Conservation (phyloP, 257 asterid genomes). For the Knoxia roxburghii region DNA sequence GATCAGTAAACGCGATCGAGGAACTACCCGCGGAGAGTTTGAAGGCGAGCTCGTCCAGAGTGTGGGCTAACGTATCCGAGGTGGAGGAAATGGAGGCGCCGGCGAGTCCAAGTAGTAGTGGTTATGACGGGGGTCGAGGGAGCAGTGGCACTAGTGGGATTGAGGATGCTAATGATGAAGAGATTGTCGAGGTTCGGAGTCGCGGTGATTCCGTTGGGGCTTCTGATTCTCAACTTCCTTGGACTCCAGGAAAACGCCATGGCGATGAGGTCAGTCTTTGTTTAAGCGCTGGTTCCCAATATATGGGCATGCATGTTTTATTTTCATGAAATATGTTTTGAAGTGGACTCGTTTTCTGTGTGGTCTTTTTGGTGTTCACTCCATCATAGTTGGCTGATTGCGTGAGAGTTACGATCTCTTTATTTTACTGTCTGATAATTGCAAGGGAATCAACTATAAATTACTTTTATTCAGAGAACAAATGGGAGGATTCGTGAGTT, state of each 20-base stretch:
- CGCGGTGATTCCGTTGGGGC: slow-evolving; percentile 28
- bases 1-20: slow-evolving; percentile 16
- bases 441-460: not conserved
- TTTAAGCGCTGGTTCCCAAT: not conserved
- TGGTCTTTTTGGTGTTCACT: too few relatives aligned
- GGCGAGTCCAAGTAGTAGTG: slow-evolving; percentile 88
- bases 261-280: slow-evolving; percentile 67
- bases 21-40: slow-evolving; percentile 25
- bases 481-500: not conserved
- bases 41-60: slow-evolving; percentile 37
- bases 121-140: slow-evolving; percentile 92
- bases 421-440: not conserved
- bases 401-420: not conserved
- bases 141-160: slow-evolving; percentile 61
- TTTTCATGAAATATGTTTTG: not conserved
- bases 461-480: not conserved
- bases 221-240: slow-evolving; percentile 36
- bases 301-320: not conserved
- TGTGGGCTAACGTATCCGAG: slow-evolving; percentile 46
- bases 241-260: slow-evolving; percentile 82
- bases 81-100: slow-evolving; percentile 53
- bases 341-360: not conserved
- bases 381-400: not conserved
- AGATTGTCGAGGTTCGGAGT: slow-evolving; percentile 42
- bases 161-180: slow-evolving; percentile 40